These are phyloP conservation scores for Prunus armeniaca DNA, from an alignment of 306 rosid species.

Conservation along the genomic window DNA sequence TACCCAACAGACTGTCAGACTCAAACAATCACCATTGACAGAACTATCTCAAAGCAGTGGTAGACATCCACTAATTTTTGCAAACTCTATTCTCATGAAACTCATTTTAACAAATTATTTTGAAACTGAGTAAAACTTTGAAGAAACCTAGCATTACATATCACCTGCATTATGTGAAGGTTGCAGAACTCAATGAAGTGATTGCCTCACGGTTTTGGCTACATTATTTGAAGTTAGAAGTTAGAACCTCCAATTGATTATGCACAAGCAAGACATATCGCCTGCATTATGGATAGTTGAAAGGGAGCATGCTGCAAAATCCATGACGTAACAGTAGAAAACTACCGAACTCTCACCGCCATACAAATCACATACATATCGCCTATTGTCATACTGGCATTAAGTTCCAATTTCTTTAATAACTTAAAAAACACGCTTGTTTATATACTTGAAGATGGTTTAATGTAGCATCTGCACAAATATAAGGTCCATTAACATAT, in stretches of 20 bases:
- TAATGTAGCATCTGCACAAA: too few species aligned
- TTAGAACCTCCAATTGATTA: neutral
- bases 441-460: too few species aligned
- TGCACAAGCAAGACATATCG: neutral
- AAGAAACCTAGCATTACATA: neutral
- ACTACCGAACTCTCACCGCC: neutral
- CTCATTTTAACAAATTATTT: neutral
- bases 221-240: neutral
- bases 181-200: neutral
- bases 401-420: neutral
- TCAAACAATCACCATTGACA: too few species aligned
- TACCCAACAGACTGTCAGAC: too few species aligned
- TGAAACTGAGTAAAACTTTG: neutral
- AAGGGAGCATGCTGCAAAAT: neutral
- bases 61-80: too few species aligned
- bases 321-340: neutral
- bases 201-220: neutral
- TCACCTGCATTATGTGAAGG: neutral
- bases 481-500: neutral
- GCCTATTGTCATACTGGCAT: neutral
- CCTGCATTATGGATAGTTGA: neutral
- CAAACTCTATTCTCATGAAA: neutral
- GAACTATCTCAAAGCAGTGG: too few species aligned
- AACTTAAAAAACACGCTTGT: neutral
- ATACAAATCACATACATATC: neutral